Evolutionary conservation across 768 basidiomycete species (phyloP).

Genomic region (Leccinum ochraceum): DNA sequence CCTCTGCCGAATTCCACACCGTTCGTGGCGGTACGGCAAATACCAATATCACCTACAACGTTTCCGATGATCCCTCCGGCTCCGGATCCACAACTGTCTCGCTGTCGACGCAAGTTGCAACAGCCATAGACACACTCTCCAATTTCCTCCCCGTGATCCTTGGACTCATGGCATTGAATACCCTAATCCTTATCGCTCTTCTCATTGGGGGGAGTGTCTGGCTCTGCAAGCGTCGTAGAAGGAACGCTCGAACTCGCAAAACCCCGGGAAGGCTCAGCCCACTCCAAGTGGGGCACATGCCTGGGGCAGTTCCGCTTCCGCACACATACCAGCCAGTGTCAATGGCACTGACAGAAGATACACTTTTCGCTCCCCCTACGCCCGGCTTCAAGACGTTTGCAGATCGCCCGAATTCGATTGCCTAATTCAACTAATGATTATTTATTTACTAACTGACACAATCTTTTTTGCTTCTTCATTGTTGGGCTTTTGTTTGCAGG

Average conservation of each 20-base stretch:
- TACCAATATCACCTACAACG: conserved; percentile 69
- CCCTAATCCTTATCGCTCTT: conserved; percentile 63
- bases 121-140: conserved; percentile 62
- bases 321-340: conserved; percentile 77
- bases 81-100: conserved; percentile 50
- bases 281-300: conserved; percentile 52
- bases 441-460: neutral
- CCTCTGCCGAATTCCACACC: conserved; percentile 69
- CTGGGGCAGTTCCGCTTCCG: conserved; percentile 32
- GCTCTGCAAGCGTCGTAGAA: conserved; percentile 51
- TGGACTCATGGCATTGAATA: conserved; percentile 76
- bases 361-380: conserved; percentile 53
- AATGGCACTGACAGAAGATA: conserved; percentile 46
- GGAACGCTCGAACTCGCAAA: conserved; percentile 37
- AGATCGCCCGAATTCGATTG: conserved; percentile 45
- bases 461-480: neutral
- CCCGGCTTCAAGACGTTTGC: conserved; percentile 53
- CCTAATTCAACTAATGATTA: conserved; percentile 26
- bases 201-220: conserved; percentile 52
- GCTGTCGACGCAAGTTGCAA: conserved; percentile 57
- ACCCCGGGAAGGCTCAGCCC: conserved; percentile 51
- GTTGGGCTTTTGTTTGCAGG: conserved; percentile 9
- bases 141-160: conserved; percentile 73
- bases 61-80: conserved; percentile 43
- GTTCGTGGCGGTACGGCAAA: conserved; percentile 64